Base-by-base conservation (phyloP, 495 filamentous ascomycete species). In the Lasiosphaeria hispida region DNA sequence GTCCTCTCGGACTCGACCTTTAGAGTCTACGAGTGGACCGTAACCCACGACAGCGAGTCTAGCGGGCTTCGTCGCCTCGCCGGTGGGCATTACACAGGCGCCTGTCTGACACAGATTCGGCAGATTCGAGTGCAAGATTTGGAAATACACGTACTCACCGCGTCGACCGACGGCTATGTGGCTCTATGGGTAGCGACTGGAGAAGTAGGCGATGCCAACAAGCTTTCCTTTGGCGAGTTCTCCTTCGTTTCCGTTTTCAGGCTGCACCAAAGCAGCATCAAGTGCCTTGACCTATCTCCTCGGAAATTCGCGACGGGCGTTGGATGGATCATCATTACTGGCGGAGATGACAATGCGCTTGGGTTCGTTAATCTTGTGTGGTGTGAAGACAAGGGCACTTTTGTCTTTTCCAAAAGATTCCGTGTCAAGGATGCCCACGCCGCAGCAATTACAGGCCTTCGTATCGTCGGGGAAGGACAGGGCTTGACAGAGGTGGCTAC, bases 281-380 rank as follows among this genome's bases (percentile, higher is more conserved):
- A 92, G 69, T 71, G 76, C 3, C 69, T 87, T 3, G 72, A 74
- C 30, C 59, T 77, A 2, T 55, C 63, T 2, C 52, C 70, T 30
- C 23, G 23, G 1, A 74, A 66, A 1, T 65, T 61, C n/a, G 60
- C 59, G 0, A 45, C 14, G 0, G 35, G 23, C 9, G 36, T 54
- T 2, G 54, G 51, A 10, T 78, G 75, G 33, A 36, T 93, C 8
- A 59, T 93, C 14, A 67, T 86, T n/a, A 87, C 88, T 0, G 91
- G 88, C 13, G 89, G 92, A 5, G 92, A 97, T 61, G 92, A 96
- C 63, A 91, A 92, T 61, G 85, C 87, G 3, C 63, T 96, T 0
- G 82, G 80, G 0, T 63, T 93, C 9, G 80, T 84, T 1, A 72
- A 80, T 30, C 55, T 85, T 42, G 47, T 53, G 42, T 64, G 63